These are phyloP conservation scores for Brassica nigra DNA, from an alignment of 345 rosid genomes.

Conservation along the genomic window DNA sequence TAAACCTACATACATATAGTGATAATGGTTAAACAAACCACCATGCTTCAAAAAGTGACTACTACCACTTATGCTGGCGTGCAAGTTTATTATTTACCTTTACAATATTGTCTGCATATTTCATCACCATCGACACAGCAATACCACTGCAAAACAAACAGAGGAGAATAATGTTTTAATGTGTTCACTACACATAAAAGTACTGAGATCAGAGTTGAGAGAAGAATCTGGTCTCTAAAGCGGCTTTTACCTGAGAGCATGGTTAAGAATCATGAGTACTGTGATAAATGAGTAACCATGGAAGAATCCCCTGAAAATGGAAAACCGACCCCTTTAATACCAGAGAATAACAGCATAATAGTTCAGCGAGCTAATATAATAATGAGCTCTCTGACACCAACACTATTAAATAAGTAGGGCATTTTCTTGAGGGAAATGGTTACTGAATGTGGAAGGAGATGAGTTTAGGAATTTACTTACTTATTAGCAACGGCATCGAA, in stretches of 20 bases:
- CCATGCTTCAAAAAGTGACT: neutral
- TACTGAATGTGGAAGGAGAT: conserved; percentile 11
- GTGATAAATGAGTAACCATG: conserved; percentile 90
- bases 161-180: conserved; percentile 4
- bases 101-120: conserved; percentile 93
- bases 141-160: conserved; percentile 65
- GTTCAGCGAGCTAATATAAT: neutral
- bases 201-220: neutral
- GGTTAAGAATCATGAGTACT: conserved; percentile 90
- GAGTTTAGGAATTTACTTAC: conserved; percentile 46
- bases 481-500: conserved; percentile 82
- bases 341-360: neutral
- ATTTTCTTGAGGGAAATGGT: neutral
- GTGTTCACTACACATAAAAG: neutral
- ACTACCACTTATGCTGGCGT: neutral
- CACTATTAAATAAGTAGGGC: neutral
- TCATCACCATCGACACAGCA: conserved; percentile 99
- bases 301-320: conserved; percentile 81
- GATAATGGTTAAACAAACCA: neutral
- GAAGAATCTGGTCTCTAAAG: conserved; percentile 27
- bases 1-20: conserved; percentile 61
- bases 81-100: conserved; percentile 48
- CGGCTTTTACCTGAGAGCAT: conserved; percentile 76
- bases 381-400: neutral
- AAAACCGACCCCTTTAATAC: neutral